Conservation (phyloP, 371 early-diverging fungal species). For the Circinella minor region DNA sequence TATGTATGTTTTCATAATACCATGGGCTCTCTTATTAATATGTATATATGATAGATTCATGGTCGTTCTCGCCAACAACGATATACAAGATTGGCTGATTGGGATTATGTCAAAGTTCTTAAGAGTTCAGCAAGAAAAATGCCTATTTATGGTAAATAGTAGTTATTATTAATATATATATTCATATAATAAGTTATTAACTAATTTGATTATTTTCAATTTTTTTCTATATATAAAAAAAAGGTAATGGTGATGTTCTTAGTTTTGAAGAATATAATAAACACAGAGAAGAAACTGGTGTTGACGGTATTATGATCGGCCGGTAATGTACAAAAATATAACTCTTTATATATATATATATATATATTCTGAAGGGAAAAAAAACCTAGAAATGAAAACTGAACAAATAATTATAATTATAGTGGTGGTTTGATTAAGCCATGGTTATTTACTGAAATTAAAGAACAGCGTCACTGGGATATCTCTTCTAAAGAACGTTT, state of each 20-base stretch:
- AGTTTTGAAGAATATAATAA: conserved; percentile 85
- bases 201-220: background rate
- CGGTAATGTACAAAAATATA: conserved; percentile 25
- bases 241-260: conserved; percentile 92
- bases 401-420: background rate
- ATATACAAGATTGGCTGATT: conserved; percentile 90
- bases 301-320: conserved; percentile 94
- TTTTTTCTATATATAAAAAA: conserved; percentile 6
- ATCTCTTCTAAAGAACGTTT: conserved; percentile 91
- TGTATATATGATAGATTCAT: conserved; percentile 62
- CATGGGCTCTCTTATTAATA: too few relatives aligned
- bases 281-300: conserved; percentile 60
- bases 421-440: conserved; percentile 92
- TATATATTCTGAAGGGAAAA: background rate
- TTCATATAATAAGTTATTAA: background rate
- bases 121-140: conserved; percentile 49
- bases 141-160: conserved; percentile 60
- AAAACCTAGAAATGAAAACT: background rate
- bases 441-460: conserved; percentile 97
- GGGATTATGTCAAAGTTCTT: conserved; percentile 84
- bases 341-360: background rate
- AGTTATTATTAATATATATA: background rate
- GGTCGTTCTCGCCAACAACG: conserved; percentile 94
- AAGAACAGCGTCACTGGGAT: conserved; percentile 86
- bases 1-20: too few relatives aligned